These are phyloP conservation scores for Trametes hirsuta DNA, from an alignment of 1,284 basidiomycete species.

Conservation along the genomic window DNA sequence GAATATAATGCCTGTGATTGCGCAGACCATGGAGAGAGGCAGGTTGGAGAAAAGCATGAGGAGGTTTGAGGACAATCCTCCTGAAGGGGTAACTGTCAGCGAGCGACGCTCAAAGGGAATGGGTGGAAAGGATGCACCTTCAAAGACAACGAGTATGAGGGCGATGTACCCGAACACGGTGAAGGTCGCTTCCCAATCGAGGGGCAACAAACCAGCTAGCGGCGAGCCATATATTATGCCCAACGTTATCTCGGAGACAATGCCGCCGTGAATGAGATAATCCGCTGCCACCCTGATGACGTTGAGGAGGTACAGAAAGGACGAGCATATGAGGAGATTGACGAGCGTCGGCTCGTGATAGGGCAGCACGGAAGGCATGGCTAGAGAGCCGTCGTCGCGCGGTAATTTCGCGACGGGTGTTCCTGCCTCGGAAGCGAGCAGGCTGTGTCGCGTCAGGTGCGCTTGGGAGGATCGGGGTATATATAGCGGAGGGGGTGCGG, in stretches of 20 bases:
- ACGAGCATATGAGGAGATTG: constrained; percentile 26
- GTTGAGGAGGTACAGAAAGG: constrained; percentile 34
- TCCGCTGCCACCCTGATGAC: constrained; percentile 26
- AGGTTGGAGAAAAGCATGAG: constrained; percentile 42
- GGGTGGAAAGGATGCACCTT: constrained; percentile 37
- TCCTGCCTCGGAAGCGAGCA: not conserved
- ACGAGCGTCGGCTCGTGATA: constrained; percentile 28
- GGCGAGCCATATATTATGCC: constrained; percentile 53
- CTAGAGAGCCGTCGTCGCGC: not conserved
- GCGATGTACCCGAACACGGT: constrained; percentile 53
- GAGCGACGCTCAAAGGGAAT: not conserved
- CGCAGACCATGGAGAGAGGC: constrained; percentile 45
- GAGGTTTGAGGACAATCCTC: constrained; percentile 48
- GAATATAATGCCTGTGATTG: constrained; percentile 46
- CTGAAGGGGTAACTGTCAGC: constrained; percentile 24
- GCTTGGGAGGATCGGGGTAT: not conserved
- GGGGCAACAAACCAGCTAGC: constrained; percentile 44
- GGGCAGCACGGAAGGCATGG: constrained; percentile 18
- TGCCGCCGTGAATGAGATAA: constrained; percentile 26
- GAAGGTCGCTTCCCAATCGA: constrained; percentile 45
- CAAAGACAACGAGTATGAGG: constrained; percentile 54
- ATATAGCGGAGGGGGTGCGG: not conserved
- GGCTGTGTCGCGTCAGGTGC: not conserved
- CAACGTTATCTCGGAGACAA: constrained; percentile 48
- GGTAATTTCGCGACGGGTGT: not conserved